Evolutionary conservation across 352 stramenopile genomes (phyloP), one percentile per base, ranked within the genome.

Genomic region (Pythium inflatum): DNA sequence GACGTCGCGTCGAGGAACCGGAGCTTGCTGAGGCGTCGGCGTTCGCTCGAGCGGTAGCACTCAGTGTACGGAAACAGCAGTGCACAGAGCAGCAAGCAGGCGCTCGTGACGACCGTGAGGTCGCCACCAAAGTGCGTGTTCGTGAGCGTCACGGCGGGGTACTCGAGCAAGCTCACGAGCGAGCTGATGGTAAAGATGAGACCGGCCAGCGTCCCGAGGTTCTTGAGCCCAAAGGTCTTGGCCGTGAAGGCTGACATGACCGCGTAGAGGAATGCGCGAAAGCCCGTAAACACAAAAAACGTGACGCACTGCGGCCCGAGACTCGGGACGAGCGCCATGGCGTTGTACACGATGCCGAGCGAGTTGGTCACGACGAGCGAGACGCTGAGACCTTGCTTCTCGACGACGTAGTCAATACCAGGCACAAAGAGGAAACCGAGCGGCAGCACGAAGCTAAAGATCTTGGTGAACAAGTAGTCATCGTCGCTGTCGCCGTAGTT

Each of bases 181-280:
- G 87, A 91, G 56, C 83, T 80, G 34, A 89, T 82, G 2, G 87
- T 91, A 66, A 95, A 96, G 62, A 93, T 86, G 50, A 95, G 87
- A 9, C 89, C 88, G 46, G 93, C 89, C 5, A 96, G 75, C 30
- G 83, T 91, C 34, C 88, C 89, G 53, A 96, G 78, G 70, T 93
- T 94, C 59, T 86, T 88, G 40, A 95, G 80, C 7, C 89, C 89
- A 77, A 95, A 96, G 2, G 83, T 95, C 71, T 95, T 95, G 50
- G 87, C 88, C 0, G 85, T 91, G 72, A 95, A 96, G 2, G 88
- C 83, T 30, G 89, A 94, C 65, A 96, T 91, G 30, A 91, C 87
- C 2, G 89, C 88, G 53, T 96, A 96, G 58, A 96, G 64, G 69
- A 95, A 96, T 18, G 88, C 89, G 16, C 89, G 88, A 68, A 90